Evolutionary conservation across 345 rosid genomes (phyloP).

Genomic region (Gossypium longicalyx): DNA sequence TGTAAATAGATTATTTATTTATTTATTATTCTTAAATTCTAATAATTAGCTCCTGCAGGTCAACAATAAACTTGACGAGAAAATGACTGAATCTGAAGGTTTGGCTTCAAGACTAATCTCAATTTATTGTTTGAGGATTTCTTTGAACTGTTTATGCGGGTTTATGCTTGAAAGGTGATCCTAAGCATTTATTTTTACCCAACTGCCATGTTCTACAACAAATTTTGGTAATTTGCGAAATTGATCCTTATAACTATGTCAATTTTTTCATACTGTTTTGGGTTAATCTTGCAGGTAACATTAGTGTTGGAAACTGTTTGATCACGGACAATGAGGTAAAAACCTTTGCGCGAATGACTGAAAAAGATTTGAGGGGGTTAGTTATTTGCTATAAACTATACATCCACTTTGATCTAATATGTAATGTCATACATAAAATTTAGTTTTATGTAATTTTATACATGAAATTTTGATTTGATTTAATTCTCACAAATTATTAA

Average conservation of each 20-base stretch:
- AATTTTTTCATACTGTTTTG: neutral
- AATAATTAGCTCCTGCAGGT: constrained; percentile 22
- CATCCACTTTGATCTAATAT: too few relatives aligned
- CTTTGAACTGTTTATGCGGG: neutral
- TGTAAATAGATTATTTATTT: neutral
- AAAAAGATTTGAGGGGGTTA: neutral
- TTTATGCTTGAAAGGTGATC: neutral
- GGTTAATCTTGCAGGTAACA: constrained; percentile 26
- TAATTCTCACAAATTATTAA: too few relatives aligned
- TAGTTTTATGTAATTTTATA: too few relatives aligned
- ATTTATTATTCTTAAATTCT: neutral
- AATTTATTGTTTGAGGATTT: neutral
- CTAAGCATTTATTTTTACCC: neutral
- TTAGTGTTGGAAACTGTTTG: constrained; percentile 8
- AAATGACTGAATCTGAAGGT: constrained; percentile 33
- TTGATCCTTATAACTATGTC: neutral
- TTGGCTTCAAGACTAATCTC: constrained; percentile 2
- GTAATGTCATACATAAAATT: too few relatives aligned
- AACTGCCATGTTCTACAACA: neutral
- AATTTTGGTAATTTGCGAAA: neutral
- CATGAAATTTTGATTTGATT: too few relatives aligned
- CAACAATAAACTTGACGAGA: constrained; percentile 18
- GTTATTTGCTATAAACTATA: too few relatives aligned
- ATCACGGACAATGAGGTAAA: constrained; percentile 24
- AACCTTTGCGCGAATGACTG: neutral